Conservation (phyloP, 257 asterid genomes). For the Nicotiana benthamiana region DNA sequence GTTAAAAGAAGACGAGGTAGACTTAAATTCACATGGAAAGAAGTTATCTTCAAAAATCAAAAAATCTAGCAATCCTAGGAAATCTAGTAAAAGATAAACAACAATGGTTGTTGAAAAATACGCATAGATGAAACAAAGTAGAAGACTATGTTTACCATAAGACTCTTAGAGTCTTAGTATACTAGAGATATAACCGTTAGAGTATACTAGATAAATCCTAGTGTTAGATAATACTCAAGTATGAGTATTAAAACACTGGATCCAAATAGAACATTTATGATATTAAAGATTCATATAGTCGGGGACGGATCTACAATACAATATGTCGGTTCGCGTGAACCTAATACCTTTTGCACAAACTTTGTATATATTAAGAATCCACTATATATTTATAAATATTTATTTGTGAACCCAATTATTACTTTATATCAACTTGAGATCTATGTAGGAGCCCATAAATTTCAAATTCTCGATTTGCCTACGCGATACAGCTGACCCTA, state of each 20-base stretch:
- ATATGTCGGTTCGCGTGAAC: no score
- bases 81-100: background rate
- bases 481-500: background rate
- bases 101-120: background rate
- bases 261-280: background rate
- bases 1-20: background rate
- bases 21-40: background rate
- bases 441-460: no score
- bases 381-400: no score
- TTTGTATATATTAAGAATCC: no score
- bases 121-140: background rate
- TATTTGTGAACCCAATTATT: no score
- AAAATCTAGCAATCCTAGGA: no score
- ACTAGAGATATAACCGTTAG: background rate
- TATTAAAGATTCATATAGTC: background rate
- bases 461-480: no score
- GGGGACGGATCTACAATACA: no score
- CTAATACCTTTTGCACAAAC: no score
- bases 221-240: background rate
- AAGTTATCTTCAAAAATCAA: background rate
- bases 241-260: background rate
- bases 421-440: no score
- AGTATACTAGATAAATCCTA: background rate
- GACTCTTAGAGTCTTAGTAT: background rate
- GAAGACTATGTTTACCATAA: background rate